These are phyloP conservation scores for Alternaria consortialis DNA, from an alignment of 2,329 filamentous ascomycete genomes.

Conservation along the genomic window DNA sequence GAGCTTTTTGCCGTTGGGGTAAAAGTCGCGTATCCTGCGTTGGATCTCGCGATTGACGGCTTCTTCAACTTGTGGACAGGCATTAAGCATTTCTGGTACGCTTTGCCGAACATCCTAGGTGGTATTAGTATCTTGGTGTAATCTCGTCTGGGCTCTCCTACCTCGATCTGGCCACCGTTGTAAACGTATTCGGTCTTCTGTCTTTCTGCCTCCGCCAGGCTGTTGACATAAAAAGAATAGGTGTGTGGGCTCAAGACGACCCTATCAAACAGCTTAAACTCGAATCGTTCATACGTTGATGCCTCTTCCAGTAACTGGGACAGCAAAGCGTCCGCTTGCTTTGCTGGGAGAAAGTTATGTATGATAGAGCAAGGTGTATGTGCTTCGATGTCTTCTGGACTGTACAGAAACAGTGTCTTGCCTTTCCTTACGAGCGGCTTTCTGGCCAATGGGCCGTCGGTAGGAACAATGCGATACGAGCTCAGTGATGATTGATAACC, in stretches of 20 bases:
- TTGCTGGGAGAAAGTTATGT: constrained; percentile 82
- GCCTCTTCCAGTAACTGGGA: constrained; percentile 79
- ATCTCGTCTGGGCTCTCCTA: constrained; percentile 43
- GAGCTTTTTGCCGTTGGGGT: constrained; percentile 76
- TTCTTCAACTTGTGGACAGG: constrained; percentile 74
- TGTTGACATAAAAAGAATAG: constrained; percentile 82
- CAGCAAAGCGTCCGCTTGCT: constrained; percentile 77
- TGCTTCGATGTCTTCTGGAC: constrained; percentile 79
- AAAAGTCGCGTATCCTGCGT: constrained; percentile 71
- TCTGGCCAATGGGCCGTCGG: constrained; percentile 20
- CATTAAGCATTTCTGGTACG: constrained; percentile 75
- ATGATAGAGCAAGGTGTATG: constrained; percentile 92
- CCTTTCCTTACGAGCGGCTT: constrained; percentile 75
- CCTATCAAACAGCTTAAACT: constrained; percentile 88
- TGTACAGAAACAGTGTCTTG: constrained; percentile 82
- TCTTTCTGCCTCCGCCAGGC: constrained; percentile 70
- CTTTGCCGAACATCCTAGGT: constrained; percentile 73
- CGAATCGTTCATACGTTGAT: constrained; percentile 72
- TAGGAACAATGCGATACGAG: constrained; percentile 30
- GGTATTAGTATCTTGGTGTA: constrained; percentile 3
- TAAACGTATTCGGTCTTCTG: constrained; percentile 87
- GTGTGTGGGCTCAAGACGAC: constrained; percentile 88
- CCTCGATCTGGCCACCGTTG: constrained; percentile 77
- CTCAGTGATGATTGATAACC: constrained; percentile 58
- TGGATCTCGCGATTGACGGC: constrained; percentile 82